A percentile compares a stretch with the other conserved stretches of the same genome.
phyloP scores from a whole-genome alignment of 805 yeast species.

The Ogataea haglerorum region DNA sequence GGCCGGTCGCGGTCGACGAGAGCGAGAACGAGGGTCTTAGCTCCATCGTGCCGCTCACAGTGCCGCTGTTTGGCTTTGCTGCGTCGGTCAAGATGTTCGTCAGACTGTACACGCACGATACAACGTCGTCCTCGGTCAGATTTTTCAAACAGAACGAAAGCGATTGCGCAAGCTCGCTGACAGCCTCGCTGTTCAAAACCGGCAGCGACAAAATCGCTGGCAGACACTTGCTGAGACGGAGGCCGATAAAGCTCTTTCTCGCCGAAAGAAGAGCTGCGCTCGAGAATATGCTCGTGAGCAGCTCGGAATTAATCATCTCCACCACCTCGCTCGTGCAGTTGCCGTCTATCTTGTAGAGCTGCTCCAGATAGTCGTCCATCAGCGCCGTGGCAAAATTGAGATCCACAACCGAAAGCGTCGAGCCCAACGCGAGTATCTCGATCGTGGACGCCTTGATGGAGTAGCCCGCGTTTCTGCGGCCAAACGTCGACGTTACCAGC shows the following conservation, averaged over 20 bases:
- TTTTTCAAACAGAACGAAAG: conserved; percentile 66
- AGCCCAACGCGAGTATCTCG: conserved; percentile 60
- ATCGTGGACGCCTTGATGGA: conserved; percentile 36
- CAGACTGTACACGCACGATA: conserved; percentile 79
- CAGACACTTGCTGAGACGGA: conserved; percentile 29
- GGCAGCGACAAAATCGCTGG: conserved; percentile 59
- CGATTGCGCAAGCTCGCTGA: conserved; percentile 50
- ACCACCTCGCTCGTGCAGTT: conserved; percentile 49
- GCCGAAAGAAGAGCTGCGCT: conserved; percentile 32
- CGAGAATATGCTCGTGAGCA: conserved; percentile 36
- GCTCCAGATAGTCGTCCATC: conserved; percentile 47
- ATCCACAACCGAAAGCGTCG: conserved; percentile 43
- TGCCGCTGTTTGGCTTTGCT: conserved; percentile 10
- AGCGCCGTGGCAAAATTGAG: conserved; percentile 41
- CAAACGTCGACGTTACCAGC: conserved; percentile 23
- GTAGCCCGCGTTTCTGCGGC: conserved; percentile 27
- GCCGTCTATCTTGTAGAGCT: conserved; percentile 21
- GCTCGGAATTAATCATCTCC: conserved; percentile 48
- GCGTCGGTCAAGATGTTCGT: conserved; percentile 62
- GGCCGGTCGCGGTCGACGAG: conserved; percentile 9
- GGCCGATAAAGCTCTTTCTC: conserved; percentile 40
- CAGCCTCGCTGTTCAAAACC: conserved; percentile 43
- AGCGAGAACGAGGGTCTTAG: conserved; percentile 13
- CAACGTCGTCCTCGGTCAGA: conserved; percentile 75
- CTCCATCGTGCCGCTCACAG: conserved; percentile 25